phyloP scores from a whole-genome alignment of 1,139 yeast species.

The Arxiozyma slooffiae region DNA sequence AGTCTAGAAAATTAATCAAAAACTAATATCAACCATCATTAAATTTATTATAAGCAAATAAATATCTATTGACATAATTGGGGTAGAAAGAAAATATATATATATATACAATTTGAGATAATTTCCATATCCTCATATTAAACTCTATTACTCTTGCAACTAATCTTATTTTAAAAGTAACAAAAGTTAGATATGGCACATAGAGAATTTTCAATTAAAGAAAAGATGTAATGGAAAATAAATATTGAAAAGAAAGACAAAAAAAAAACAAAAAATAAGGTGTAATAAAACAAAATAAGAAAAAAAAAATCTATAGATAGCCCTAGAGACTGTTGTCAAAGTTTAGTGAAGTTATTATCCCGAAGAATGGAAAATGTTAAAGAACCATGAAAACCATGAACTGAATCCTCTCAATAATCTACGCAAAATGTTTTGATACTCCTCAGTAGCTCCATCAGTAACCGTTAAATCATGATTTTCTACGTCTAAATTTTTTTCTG shows the following conservation, averaged over 20 bases:
- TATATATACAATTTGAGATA: no score
- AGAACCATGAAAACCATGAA: slow-evolving; percentile 7
- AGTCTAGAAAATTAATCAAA: neutral
- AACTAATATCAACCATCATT: no score
- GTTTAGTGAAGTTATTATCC: neutral
- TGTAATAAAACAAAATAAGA: neutral
- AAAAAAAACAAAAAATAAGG: neutral
- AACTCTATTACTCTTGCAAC: neutral
- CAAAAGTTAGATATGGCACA: neutral
- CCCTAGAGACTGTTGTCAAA: neutral
- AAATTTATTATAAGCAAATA: no score
- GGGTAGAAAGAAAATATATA: no score
- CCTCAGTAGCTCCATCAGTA: slow-evolving; percentile 5
- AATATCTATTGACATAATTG: neutral
- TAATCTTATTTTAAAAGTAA: no score
- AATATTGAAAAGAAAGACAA: no score
- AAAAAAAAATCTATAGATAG: neutral
- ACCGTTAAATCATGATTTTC: neutral
- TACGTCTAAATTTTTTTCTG: neutral
- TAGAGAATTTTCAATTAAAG: no score
- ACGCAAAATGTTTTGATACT: slow-evolving; percentile 14
- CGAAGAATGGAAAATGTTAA: slow-evolving; percentile 5
- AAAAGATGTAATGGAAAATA: neutral
- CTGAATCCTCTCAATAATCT: slow-evolving; percentile 7
- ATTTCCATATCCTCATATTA: neutral